A percentile compares a stretch with the other conserved stretches of the same genome.
Evolutionary conservation across 306 rosid species (phyloP).

Genomic region (Quercus ilex): DNA sequence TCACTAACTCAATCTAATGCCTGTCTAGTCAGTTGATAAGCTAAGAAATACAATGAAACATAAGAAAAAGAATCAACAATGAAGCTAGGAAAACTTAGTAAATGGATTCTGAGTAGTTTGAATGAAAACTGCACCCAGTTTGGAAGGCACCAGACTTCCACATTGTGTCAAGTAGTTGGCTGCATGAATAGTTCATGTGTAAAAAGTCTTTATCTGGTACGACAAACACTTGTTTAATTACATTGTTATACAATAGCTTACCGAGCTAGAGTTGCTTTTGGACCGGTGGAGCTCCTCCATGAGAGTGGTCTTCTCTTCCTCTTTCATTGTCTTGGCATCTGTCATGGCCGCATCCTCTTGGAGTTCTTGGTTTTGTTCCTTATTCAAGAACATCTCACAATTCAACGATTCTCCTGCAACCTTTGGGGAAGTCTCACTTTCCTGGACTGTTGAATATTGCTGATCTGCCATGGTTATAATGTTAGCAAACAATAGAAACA

Average conservation of each 20-base stretch:
- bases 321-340: conserved; percentile 6
- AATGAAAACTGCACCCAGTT: background rate
- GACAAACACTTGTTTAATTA: too few relatives aligned
- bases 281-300: conserved; percentile 46
- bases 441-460: conserved; percentile 13
- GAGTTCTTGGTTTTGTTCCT: background rate
- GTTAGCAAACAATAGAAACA: background rate
- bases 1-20: too few relatives aligned
- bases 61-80: too few relatives aligned
- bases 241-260: conserved; percentile 3
- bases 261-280: conserved; percentile 48
- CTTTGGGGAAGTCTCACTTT: conserved; percentile 7
- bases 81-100: too few relatives aligned
- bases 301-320: conserved; percentile 41
- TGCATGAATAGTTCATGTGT: too few relatives aligned
- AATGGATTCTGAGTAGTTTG: too few relatives aligned
- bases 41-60: too few relatives aligned
- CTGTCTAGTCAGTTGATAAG: too few relatives aligned
- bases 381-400: conserved; percentile 23
- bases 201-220: too few relatives aligned
- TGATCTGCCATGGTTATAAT: conserved; percentile 27
- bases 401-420: conserved; percentile 21
- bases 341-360: background rate
- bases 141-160: too few relatives aligned
- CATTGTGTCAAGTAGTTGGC: too few relatives aligned